Evolutionary conservation across 805 yeast species (phyloP).

Genomic region (Saturnispora zaruensis): DNA sequence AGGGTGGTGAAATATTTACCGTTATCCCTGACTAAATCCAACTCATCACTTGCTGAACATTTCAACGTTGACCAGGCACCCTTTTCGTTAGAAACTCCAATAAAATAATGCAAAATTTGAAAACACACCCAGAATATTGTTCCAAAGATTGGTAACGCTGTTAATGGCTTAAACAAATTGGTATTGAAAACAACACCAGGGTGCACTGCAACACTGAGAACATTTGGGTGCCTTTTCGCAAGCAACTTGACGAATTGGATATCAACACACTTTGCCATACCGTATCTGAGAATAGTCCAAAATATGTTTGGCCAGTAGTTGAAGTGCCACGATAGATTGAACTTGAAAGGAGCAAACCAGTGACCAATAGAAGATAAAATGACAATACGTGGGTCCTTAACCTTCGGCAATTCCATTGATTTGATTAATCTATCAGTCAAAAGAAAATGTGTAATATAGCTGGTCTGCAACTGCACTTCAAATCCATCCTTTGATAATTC

Average conservation of each 20-base stretch:
- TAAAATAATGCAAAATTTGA: slow-evolving; percentile 56
- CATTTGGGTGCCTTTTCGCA: slow-evolving; percentile 56
- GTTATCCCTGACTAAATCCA: slow-evolving; percentile 46
- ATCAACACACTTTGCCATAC: slow-evolving; percentile 67
- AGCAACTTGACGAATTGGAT: slow-evolving; percentile 64
- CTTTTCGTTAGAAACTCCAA: slow-evolving; percentile 66
- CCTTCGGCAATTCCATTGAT: slow-evolving; percentile 33
- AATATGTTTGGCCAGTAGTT: slow-evolving; percentile 55
- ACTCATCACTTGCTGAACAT: slow-evolving; percentile 48
- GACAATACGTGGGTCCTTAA: slow-evolving; percentile 43
- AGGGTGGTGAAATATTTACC: slow-evolving; percentile 62
- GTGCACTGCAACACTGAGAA: slow-evolving; percentile 59
- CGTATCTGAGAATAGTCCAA: slow-evolving; percentile 73
- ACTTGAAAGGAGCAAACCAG: slow-evolving; percentile 39
- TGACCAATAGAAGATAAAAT: slow-evolving; percentile 63
- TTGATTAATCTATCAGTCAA: slow-evolving; percentile 55
- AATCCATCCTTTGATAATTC: slow-evolving; percentile 51
- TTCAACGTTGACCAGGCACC: slow-evolving; percentile 59
- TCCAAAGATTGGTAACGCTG: slow-evolving; percentile 72
- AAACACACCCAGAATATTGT: slow-evolving; percentile 62
- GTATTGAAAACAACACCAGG: slow-evolving; percentile 88
- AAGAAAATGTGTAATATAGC: slow-evolving; percentile 67
- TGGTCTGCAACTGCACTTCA: slow-evolving; percentile 74
- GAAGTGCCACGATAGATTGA: slow-evolving; percentile 40
- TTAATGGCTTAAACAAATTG: slow-evolving; percentile 66